Evolutionary conservation across 116 monocot genomes (phyloP), one percentile per base, ranked within the genome.

Genomic region (Cymodocea nodosa): DNA sequence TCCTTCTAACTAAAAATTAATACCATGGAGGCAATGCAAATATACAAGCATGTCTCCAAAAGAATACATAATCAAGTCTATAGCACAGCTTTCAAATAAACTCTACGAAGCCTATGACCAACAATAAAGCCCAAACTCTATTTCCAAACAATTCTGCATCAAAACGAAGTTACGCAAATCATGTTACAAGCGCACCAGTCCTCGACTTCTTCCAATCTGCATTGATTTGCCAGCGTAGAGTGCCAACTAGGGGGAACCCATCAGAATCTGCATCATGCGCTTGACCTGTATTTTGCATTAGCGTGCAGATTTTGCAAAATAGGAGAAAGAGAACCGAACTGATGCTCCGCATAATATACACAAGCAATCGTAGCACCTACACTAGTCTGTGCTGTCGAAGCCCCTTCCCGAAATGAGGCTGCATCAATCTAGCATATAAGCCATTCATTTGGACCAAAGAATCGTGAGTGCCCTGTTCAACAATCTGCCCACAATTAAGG

Each of bases 391-490:
- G 87, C 24, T 80, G 84, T 51, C 81, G 75, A 44, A 91, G 74
- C 19, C 97, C 92, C 68, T 91, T 91, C 23, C 69, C 76, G 56
- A 91, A 91, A 71, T 98, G 97, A 52, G 97, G 97, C 74, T 98
- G 97, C 97, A 98, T 98, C 68, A 98, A 76, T 73, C 86, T 78
- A 18, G 86, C 85, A 72, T 98, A 98, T 57, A 98, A 77, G 2
- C 97, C 97, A 51, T 98, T 91, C 91, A 69, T 79, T 60, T 91
- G 88, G 68, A 82, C 67, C 56, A 97, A 66, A 22, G 85, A 66
- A 53, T 97, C 97, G 64, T 97, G 97, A 19, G 78, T 82, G 0
- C 97, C 97, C 71, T 97, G 85, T 73, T 97, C 97, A 18, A 97
- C 87, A 44, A 97, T 97, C 67, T 68, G 81, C 15, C 91, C 97